Evolutionary conservation across 2,329 filamentous ascomycete genomes (phyloP).

Genomic region (Cladorrhinum sp.): DNA sequence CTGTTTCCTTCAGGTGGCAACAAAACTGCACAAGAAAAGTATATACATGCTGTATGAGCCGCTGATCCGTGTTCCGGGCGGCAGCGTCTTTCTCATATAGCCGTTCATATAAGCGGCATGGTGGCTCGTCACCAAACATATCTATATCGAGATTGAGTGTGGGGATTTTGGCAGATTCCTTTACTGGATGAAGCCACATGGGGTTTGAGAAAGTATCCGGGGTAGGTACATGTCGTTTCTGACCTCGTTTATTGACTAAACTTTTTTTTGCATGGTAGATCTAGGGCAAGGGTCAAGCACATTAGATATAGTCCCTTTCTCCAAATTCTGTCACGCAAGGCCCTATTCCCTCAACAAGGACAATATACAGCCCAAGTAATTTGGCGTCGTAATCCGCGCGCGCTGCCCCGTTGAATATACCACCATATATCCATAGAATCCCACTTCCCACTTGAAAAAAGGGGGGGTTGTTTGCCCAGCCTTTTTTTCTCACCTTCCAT

Average conservation of each 20-base stretch:
- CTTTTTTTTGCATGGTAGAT: too few species aligned
- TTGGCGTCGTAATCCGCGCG: not conserved
- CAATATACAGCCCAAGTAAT: not conserved
- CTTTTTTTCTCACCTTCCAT: not conserved
- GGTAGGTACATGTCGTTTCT: not conserved
- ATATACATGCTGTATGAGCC: not conserved
- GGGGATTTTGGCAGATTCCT: slow-evolving; percentile 9
- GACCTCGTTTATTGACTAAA: too few species aligned
- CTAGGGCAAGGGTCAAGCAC: not conserved
- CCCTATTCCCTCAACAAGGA: not conserved
- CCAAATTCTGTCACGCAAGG: not conserved
- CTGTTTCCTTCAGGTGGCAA: not conserved
- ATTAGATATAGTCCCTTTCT: not conserved
- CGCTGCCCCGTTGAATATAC: too few species aligned
- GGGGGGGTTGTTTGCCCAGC: not conserved
- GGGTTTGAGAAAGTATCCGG: not conserved
- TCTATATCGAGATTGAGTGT: slow-evolving; percentile 23
- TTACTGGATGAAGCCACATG: not conserved
- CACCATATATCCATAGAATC: too few species aligned
- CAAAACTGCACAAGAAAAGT: too few species aligned
- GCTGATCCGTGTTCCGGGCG: not conserved
- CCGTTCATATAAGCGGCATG: slow-evolving; percentile 17
- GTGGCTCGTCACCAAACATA: not conserved
- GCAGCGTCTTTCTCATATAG: slow-evolving; percentile 15
- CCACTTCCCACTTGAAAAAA: not conserved